phyloP scores from a whole-genome alignment of 2,329 filamentous ascomycete species.

The Monilinia fructicola region DNA sequence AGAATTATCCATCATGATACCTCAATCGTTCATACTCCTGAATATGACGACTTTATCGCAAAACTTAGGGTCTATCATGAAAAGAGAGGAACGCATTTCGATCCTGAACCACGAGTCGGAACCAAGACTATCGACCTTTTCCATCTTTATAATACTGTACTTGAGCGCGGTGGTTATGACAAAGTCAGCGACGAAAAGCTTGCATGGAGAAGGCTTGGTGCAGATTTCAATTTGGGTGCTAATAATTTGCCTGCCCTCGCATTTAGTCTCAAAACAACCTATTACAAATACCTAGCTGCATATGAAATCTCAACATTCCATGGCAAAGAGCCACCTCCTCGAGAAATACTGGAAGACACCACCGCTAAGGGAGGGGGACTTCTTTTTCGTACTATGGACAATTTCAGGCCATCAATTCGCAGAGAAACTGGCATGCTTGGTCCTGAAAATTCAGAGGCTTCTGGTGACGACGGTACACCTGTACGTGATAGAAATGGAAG shows the following conservation, averaged over 20 bases:
- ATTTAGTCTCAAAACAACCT: slow-evolving; percentile 82
- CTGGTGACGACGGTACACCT: slow-evolving; percentile 60
- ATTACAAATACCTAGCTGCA: slow-evolving; percentile 85
- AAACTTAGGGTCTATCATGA: slow-evolving; percentile 72
- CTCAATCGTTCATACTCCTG: slow-evolving; percentile 51
- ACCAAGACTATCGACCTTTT: slow-evolving; percentile 72
- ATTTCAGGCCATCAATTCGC: slow-evolving; percentile 57
- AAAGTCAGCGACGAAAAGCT: slow-evolving; percentile 80
- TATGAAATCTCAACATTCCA: slow-evolving; percentile 81
- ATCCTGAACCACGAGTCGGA: slow-evolving; percentile 79
- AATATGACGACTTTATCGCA: slow-evolving; percentile 77
- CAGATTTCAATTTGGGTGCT: slow-evolving; percentile 72
- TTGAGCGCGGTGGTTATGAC: slow-evolving; percentile 80
- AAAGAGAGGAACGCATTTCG: slow-evolving; percentile 75
- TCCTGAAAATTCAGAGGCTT: slow-evolving; percentile 59
- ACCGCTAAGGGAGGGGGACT: slow-evolving; percentile 78
- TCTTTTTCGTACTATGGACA: slow-evolving; percentile 76
- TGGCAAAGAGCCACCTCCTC: slow-evolving; percentile 78
- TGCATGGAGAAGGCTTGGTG: slow-evolving; percentile 75
- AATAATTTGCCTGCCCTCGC: slow-evolving; percentile 79
- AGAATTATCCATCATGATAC: slow-evolving; percentile 28
- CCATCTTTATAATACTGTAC: slow-evolving; percentile 75
- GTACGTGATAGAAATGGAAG: slow-evolving; percentile 51
- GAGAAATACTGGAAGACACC: slow-evolving; percentile 77
- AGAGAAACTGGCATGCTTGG: slow-evolving; percentile 45